Evolutionary conservation across 2,329 filamentous ascomycete species (phyloP).

Genomic region (Sclerotinia sclerotiorum): DNA sequence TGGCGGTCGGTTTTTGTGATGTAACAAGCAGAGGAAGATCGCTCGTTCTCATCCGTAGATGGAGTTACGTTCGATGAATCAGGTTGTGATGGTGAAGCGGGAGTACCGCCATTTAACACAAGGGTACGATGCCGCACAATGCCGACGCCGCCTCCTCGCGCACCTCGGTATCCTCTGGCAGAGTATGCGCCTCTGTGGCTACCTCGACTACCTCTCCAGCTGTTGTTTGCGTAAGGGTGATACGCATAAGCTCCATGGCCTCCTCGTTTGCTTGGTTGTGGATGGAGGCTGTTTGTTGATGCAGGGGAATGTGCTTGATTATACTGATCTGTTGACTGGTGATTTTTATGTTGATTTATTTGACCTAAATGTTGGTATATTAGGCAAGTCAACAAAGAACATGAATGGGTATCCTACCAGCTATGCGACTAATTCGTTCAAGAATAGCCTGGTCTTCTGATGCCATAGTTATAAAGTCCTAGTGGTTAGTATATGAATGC

Average conservation of each 20-base stretch:
- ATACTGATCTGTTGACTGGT: constrained; percentile 46
- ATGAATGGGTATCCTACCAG: constrained; percentile 50
- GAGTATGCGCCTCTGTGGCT: constrained; percentile 33
- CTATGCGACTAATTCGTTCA: constrained; percentile 55
- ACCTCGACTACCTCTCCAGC: constrained; percentile 36
- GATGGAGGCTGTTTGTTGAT: constrained; percentile 26
- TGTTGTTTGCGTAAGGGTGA: constrained; percentile 33
- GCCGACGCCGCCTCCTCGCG: constrained; percentile 41
- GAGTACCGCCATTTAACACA: constrained; percentile 55
- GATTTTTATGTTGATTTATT: constrained; percentile 77
- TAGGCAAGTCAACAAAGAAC: constrained; percentile 45
- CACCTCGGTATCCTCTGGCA: constrained; percentile 40
- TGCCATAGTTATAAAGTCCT: constrained; percentile 43
- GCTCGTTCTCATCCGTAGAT: constrained; percentile 29
- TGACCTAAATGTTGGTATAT: constrained; percentile 53
- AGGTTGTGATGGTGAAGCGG: constrained; percentile 27
- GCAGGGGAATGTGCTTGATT: constrained; percentile 27
- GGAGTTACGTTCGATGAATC: constrained; percentile 20
- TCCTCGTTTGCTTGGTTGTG: constrained; percentile 16
- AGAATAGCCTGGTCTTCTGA: constrained; percentile 57
- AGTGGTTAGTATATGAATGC: constrained; percentile 29
- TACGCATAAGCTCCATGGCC: constrained; percentile 28
- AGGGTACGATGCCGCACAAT: constrained; percentile 59
- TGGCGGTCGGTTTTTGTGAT: constrained; percentile 74
- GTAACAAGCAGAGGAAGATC: constrained; percentile 51